Conservation (phyloP, 208 protist species). For the Wallacemonas collosoma region DNA sequence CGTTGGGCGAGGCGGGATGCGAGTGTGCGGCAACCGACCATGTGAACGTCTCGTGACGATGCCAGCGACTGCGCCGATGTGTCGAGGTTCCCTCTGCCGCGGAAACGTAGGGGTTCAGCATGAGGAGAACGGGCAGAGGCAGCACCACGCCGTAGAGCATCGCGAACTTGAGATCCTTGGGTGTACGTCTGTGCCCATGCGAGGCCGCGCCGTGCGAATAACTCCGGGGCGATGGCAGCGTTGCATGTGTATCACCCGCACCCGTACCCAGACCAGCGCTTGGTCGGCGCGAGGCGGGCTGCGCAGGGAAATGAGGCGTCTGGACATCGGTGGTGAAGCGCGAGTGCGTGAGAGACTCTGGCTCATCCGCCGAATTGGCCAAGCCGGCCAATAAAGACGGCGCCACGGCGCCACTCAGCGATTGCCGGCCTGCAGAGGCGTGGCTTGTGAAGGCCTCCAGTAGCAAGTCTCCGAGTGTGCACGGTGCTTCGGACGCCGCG, state of each 20-base stretch:
- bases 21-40: neutral
- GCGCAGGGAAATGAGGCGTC: no score
- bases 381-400: neutral
- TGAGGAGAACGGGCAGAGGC: constrained; percentile 30
- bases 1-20: neutral
- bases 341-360: neutral
- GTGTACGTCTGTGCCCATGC: no score
- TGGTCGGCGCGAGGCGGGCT: no score
- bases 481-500: no score
- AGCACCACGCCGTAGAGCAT: constrained; percentile 42
- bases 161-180: constrained; percentile 24
- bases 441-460: neutral
- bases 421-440: neutral
- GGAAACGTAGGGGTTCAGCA: constrained; percentile 23
- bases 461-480: neutral
- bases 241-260: no score
- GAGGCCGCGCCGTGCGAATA: no score
- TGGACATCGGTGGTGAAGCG: neutral
- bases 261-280: no score
- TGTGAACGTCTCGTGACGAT: neutral
- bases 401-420: neutral
- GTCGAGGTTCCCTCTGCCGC: neutral
- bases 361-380: neutral
- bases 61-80: constrained; percentile 14
- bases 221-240: no score